Evolutionary conservation across 2,329 filamentous ascomycete genomes (phyloP).

Genomic region (Chaetomium sp.): DNA sequence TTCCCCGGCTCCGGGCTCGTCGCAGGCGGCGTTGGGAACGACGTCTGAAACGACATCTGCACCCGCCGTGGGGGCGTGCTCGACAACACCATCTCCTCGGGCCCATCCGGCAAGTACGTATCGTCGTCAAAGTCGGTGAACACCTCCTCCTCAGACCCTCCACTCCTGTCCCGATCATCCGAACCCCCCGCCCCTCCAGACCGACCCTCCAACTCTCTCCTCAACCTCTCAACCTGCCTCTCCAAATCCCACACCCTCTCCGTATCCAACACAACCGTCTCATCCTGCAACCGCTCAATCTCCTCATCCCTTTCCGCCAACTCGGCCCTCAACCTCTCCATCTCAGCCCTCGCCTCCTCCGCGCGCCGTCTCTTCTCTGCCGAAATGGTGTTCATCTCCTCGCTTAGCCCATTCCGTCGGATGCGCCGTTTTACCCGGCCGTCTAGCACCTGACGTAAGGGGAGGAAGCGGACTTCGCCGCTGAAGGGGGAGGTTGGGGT

Average conservation of each 20-base stretch:
- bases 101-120: slow-evolving; percentile 41
- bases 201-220: slow-evolving; percentile 25
- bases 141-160: too few species aligned
- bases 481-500: slow-evolving; percentile 19
- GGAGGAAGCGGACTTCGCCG: slow-evolving; percentile 39
- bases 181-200: not conserved
- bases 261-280: slow-evolving; percentile 44
- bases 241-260: slow-evolving; percentile 34
- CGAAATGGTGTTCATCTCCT: slow-evolving; percentile 50
- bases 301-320: slow-evolving; percentile 46
- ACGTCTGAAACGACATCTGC: slow-evolving; percentile 42
- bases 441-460: slow-evolving; percentile 49
- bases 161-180: too few species aligned
- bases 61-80: slow-evolving; percentile 42
- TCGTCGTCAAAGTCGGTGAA: slow-evolving; percentile 30
- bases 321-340: slow-evolving; percentile 42
- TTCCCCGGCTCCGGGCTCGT: slow-evolving; percentile 40
- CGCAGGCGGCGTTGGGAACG: slow-evolving; percentile 50
- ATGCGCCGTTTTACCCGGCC: slow-evolving; percentile 52
- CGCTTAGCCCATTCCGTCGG: slow-evolving; percentile 49
- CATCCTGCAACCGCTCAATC: slow-evolving; percentile 45
- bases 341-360: slow-evolving; percentile 38
- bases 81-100: slow-evolving; percentile 42
- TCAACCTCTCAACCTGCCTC: slow-evolving; percentile 30
- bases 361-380: slow-evolving; percentile 39